Base-by-base conservation (phyloP, 2,329 filamentous ascomycete genomes). In the Pseudocercospora eumusae region DNA sequence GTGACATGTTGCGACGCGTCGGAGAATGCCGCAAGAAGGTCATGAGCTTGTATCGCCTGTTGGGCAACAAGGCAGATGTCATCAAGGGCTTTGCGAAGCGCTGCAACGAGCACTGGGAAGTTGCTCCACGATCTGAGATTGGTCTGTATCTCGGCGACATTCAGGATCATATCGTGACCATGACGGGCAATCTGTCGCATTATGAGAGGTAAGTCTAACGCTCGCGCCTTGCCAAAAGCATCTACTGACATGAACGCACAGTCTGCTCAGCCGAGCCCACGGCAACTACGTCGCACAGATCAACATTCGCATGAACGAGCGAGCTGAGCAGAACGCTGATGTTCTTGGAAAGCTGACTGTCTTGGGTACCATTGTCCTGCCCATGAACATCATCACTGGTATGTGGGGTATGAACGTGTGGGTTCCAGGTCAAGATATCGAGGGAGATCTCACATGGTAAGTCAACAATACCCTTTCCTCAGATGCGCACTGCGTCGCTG, bases 221-320 rank as follows among this genome's bases (percentile, higher is more conserved):
- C 36, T 2, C 36, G 3, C 15, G n/a, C 49, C 20, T 42, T 27
- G 40, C 10, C 2, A 31, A 31, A 60, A 21, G 52, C 21, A 57
- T 9, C 52, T 28, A 53, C 67, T 75, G 54, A 74, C 62, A 44
- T 20, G 54, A 3, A 15, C 28, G 15, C 3, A 3, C 67, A 95
- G 92, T 72, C 91, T 99, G 55, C 83, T 99, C 27, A 91, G 91
- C 53, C 87, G 95, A 61, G 93, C 93, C 11, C 95, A 99, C 73
- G 91, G 87, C 73, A 99, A 98, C 75, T 99, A 99, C 75, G 89
- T 99, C n/a, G 95, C 95, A 0, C 95, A 99, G 75, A 97, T 99
- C 79, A 98, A 97, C 77, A 96, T 98, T 71, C 88, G 92, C 72
- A 98, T 98, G 93, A 97, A 97, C 77, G 93, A 98, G 80, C 88